Base-by-base conservation (phyloP, 306 rosid species). In the Prunus padus region DNA sequence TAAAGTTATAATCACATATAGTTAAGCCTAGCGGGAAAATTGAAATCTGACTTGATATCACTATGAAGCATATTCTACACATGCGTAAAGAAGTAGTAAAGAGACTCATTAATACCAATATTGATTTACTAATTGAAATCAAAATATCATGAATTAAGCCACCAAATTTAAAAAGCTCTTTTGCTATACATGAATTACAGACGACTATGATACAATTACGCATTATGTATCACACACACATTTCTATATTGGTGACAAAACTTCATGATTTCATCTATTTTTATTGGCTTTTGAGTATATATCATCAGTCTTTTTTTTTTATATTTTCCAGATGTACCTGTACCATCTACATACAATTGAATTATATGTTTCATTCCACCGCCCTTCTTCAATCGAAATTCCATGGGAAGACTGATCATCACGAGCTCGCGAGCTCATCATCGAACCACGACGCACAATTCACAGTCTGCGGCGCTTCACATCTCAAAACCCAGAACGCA, bases 101-200 rank as follows among this genome's bases (percentile, higher is more conserved):
- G 1, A 51, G 4, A 19, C 10, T 51, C 6, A 5, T 14, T 12
- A 19, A 28, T 28, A 61, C 2, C 22, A 15, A 2, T 9, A 59
- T 16, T 40, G 14, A 13, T 52, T 52, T 16, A 20, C 30, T 8
- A 25, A 22, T 56, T 15, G 50, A 49, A 51, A 79, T 47, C 25
- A 65, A 84, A 15, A 44, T 30, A 28, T 44, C 15, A 47, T 30
- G 69, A 82, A 64, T 60, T 31, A 5, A 25, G 37, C 64, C 76
- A 75, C 63, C 68, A 69, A 80, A 31, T 31, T 37, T 5, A 74
- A 71, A 42, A 73, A 68, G 54, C 74, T 82, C 74, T 75, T 69
- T 62, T 25, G 63, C 85, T 83, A 63, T 85, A 82, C 86, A 14
- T 83, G 31, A 44, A 54, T 69, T 69, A 51, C 74, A 69, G 62